Evolutionary conservation across 768 basidiomycete species (phyloP), one percentile per base, ranked within the genome.

Genomic region (Mrakia gelida): DNA sequence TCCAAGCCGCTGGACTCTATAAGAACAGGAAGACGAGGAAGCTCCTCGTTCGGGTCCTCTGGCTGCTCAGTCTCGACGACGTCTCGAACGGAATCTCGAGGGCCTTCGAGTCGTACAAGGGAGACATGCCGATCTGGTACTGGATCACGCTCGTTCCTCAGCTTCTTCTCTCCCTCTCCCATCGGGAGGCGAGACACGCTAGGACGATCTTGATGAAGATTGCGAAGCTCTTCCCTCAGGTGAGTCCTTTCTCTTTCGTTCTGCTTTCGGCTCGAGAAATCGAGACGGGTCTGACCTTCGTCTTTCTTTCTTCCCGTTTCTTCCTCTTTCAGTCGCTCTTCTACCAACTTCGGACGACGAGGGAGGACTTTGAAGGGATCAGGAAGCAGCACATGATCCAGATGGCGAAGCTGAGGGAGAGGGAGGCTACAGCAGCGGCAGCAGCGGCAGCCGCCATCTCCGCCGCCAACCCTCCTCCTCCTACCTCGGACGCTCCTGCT

Each of bases 121-220:
- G 96, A 79, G 96, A 98, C 82, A 90, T 93, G 4, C 94, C 94
- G 18, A 92, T 92, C 80, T 99, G 97, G 97, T 98, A 94, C 84
- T 99, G 97, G 97, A 95, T 99, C 81, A 92, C 96, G 0, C 86
- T 98, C 76, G 94, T 97, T 65, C 97, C 97, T 5, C 96, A 99
- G 82, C 88, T 99, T 13, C 91, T 94, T 80, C 84, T 92, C 75
- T 95, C 96, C 1, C 87, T 99, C 59, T 92, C 92, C 2, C 91
- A 95, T 79, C 89, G 94, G 49, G 97, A 99, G 84, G 91, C 94
- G 62, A 94, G 93, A 81, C 94, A 95, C 83, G 95, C 95, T 4
- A 89, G 94, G 28, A 91, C 92, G 83, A 89, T 99, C 65, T 87
- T 99, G 56, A 86, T 95, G 78, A 93, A 92, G 80, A 88, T 99